Evolutionary conservation across 257 asterid genomes (phyloP), one percentile per base, ranked within the genome.

Genomic region (Penstemon newberryi): DNA sequence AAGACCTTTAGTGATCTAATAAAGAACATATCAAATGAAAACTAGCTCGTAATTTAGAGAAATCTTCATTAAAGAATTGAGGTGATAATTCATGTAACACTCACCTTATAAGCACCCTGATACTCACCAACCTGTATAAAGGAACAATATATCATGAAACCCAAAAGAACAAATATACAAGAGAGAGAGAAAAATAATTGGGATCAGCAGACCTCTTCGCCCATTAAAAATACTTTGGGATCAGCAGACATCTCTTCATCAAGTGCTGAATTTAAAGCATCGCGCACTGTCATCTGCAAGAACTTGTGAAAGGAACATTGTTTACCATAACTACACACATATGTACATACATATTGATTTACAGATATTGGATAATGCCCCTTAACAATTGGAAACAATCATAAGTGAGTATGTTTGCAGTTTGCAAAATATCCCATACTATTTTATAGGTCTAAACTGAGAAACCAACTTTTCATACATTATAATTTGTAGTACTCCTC

Each of bases 161-260:
- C 46, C 60, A 54, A 67, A 56, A 38, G 55, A 42, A 52, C 33
- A 19, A 33, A 13, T 49, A 59, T 15, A 41, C 9, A 47, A 57
- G 11, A 40, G 5, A n/a, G 25, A 75, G 11, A 13, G 53, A 47
- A 47, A n/a, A 75, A 38, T 44, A 60, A 54, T 36, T 52, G 57
- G 69, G 69, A 46, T 47, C 46, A 18, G 67, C 8, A 47, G 10
- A 93, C 97, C 97, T 93, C 98, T 83, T 93, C 99, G 18, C 97
- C 99, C 95, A 93, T 90, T 45, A 90, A 3, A 68, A 93, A 88
- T 5, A 93, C 99, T 75, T 75, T 81, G 53, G 96, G 90, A 75
- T 93, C 97, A 18, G 98, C 99, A n/a, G 96, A 81, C 97, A 93
- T 93, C 85, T 93, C 99, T 74, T 93, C 99, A 74, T 90, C 95